Evolutionary conservation across 352 stramenopile species (phyloP).

Genomic region (Phytophthora hibernalis): DNA sequence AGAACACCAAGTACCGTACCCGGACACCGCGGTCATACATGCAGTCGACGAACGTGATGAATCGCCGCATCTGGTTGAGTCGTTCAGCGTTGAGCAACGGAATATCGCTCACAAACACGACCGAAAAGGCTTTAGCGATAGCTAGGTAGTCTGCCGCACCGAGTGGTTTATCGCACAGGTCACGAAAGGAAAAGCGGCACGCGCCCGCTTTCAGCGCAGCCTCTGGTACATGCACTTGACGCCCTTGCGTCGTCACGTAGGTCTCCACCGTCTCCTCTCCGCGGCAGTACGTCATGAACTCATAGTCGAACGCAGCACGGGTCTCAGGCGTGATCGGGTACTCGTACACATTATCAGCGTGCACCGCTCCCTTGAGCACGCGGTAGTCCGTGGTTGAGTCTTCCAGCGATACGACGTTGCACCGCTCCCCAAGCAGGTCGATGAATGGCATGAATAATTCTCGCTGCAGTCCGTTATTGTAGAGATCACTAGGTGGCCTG

Average conservation of each 20-base stretch:
- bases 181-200: slow-evolving; percentile 95
- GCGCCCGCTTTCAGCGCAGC: slow-evolving; percentile 58
- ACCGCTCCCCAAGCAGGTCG: slow-evolving; percentile 91
- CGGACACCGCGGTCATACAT: slow-evolving; percentile 94
- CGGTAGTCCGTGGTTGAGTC: slow-evolving; percentile 88
- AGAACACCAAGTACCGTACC: slow-evolving; percentile 46
- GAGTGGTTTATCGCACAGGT: slow-evolving; percentile 95
- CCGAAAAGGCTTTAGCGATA: slow-evolving; percentile 86
- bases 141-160: slow-evolving; percentile 95
- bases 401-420: slow-evolving; percentile 79
- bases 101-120: slow-evolving; percentile 95
- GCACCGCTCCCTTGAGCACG: slow-evolving; percentile 64
- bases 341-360: slow-evolving; percentile 80
- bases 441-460: slow-evolving; percentile 98
- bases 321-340: slow-evolving; percentile 57
- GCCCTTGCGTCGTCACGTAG: slow-evolving; percentile 70
- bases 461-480: slow-evolving; percentile 96
- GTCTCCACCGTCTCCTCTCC: slow-evolving; percentile 59
- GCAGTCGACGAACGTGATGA: slow-evolving; percentile 99
- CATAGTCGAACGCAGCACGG: slow-evolving; percentile 67
- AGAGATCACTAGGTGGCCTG: slow-evolving; percentile 92
- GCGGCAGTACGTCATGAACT: slow-evolving; percentile 67
- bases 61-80: slow-evolving; percentile 94
- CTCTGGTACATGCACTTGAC: slow-evolving; percentile 66
- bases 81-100: slow-evolving; percentile 86